Percentiles rank a stretch among this genome's conserved stretches.
phyloP scores from a whole-genome alignment of 495 filamentous ascomycete genomes.

The Neurospora sp. region DNA sequence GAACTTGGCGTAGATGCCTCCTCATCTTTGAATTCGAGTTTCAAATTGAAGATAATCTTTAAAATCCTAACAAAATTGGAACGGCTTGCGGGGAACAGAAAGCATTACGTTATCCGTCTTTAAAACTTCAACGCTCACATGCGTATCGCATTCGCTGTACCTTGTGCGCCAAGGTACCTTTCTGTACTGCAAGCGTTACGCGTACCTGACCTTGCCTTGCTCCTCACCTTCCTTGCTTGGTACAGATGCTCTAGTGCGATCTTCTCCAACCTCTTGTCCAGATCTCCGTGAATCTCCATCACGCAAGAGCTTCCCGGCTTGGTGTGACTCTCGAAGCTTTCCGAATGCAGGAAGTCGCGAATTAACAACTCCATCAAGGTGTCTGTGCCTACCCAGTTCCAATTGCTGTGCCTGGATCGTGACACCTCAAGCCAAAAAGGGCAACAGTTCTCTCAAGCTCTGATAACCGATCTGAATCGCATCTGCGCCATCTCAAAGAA shows the following conservation, averaged over 20 bases:
- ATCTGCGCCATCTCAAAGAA: neutral
- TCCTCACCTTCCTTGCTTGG: neutral
- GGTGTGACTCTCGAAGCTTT: neutral
- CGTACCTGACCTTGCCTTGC: neutral
- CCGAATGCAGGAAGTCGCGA: neutral
- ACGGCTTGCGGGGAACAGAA: neutral
- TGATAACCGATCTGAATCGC: neutral
- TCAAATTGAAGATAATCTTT: neutral
- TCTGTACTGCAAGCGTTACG: neutral
- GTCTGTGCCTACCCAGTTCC: neutral
- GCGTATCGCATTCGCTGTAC: neutral
- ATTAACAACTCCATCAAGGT: neutral
- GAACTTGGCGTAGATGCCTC: neutral
- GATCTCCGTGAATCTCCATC: neutral
- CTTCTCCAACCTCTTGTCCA: neutral
- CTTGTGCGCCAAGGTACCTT: neutral
- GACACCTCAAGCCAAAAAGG: neutral
- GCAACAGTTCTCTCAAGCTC: neutral
- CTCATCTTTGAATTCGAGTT: neutral
- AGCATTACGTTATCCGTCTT: neutral
- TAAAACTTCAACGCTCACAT: neutral
- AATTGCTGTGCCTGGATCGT: neutral
- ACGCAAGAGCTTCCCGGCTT: neutral
- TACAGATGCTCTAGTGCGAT: neutral
- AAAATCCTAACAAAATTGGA: neutral